These are phyloP conservation scores for Takashimella tepidaria DNA, from an alignment of 1,284 basidiomycete genomes.

Conservation along the genomic window DNA sequence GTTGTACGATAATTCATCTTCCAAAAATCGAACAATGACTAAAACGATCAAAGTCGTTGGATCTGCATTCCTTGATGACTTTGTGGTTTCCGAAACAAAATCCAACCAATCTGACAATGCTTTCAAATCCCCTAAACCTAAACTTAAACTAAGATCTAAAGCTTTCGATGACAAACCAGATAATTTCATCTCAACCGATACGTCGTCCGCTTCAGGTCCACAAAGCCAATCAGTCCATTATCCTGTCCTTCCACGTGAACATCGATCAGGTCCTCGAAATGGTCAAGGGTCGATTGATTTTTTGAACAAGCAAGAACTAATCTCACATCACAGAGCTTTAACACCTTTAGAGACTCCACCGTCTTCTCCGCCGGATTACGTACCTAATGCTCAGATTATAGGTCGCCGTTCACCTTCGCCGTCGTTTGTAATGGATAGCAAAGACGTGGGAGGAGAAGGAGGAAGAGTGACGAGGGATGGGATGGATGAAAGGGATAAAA, in stretches of 20 bases:
- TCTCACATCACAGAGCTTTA: background rate
- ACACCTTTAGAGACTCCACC: background rate
- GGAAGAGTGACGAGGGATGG: background rate
- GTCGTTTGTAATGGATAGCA: slow-evolving; percentile 1
- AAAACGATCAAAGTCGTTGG: background rate
- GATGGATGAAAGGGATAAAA: background rate
- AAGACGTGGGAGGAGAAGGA: background rate
- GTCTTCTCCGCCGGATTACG: background rate
- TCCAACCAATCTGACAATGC: too few relatives aligned
- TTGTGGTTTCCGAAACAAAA: slow-evolving; percentile 4
- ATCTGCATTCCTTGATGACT: slow-evolving; percentile 1
- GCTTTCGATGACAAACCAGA: background rate
- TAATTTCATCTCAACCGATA: background rate
- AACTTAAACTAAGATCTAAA: background rate
- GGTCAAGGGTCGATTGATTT: background rate
- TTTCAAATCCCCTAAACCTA: too few relatives aligned
- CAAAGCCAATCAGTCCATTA: background rate
- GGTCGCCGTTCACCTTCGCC: slow-evolving; percentile 17
- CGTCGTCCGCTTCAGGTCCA: background rate
- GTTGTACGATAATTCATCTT: slow-evolving; percentile 7
- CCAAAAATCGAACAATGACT: background rate
- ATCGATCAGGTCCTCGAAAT: too few relatives aligned
- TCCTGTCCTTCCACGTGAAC: background rate
- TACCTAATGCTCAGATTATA: background rate
- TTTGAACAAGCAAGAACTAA: background rate